These are phyloP conservation scores for Rhizopus sp. DNA, from an alignment of 371 early-diverging fungal species.

Conservation along the genomic window DNA sequence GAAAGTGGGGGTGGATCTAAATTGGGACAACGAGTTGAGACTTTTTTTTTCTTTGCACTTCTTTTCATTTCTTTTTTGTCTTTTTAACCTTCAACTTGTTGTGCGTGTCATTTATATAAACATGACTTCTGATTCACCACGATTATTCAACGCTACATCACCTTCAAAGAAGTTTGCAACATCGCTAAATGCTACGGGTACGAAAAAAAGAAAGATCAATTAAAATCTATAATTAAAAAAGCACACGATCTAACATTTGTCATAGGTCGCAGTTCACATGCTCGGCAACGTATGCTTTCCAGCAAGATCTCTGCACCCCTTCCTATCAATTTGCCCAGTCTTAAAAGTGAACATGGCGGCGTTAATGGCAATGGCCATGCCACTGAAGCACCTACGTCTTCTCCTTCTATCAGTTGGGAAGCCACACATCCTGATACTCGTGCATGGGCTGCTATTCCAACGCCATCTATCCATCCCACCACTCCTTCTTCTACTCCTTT, in stretches of 20 bases:
- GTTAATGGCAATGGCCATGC: not conserved
- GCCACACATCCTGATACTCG: constrained; percentile 15
- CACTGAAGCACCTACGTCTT: constrained; percentile 22
- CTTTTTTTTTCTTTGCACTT: too few species aligned
- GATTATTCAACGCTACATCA: not conserved
- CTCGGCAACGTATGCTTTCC: constrained; percentile 36
- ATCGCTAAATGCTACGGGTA: not conserved
- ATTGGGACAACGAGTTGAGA: too few species aligned
- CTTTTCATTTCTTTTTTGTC: not conserved
- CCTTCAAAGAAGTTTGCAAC: too few species aligned
- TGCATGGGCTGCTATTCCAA: constrained; percentile 27
- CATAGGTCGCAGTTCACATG: constrained; percentile 30
- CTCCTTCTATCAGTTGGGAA: constrained; percentile 14
- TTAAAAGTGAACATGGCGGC: constrained; percentile 42
- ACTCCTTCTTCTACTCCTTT: constrained; percentile 6
- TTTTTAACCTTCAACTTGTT: not conserved
- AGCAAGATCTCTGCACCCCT: constrained; percentile 52
- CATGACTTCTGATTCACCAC: constrained; percentile 23
- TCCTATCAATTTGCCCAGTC: constrained; percentile 50
- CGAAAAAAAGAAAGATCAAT: too few species aligned
- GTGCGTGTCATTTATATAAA: not conserved
- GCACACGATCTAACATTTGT: not conserved
- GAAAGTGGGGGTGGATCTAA: not conserved
- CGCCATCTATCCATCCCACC: constrained; percentile 1
- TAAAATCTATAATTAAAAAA: not conserved